These are phyloP conservation scores for Takakia lepidozioides DNA, from an alignment of 225 moss, liverwort and hornwort species.

Conservation along the genomic window DNA sequence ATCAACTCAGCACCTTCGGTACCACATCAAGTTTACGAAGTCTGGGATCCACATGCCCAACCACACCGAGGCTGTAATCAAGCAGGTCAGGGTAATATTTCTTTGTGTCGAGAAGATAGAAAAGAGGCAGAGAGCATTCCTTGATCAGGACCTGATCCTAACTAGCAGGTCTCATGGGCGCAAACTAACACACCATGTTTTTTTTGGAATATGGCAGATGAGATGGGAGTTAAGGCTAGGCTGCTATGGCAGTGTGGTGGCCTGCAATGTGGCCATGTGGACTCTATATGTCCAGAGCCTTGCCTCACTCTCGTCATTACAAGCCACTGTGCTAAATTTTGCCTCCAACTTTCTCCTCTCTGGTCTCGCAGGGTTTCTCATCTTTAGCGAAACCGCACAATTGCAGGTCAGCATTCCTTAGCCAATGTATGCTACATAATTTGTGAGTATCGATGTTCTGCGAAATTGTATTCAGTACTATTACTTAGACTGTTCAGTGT, in stretches of 20 bases:
- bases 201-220: slow-evolving; percentile 15
- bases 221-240: slow-evolving; percentile 57
- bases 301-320: slow-evolving; percentile 57
- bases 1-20: too few relatives aligned
- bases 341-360: slow-evolving; percentile 75
- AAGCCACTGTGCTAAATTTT: slow-evolving; percentile 92
- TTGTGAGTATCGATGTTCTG: too few relatives aligned
- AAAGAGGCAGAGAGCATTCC: too few relatives aligned
- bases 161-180: background rate
- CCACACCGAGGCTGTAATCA: too few relatives aligned
- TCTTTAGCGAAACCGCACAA: slow-evolving; percentile 45
- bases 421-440: background rate
- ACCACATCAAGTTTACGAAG: too few relatives aligned
- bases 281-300: slow-evolving; percentile 77
- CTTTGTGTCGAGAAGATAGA: too few relatives aligned
- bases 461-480: too few relatives aligned
- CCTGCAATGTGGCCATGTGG: slow-evolving; percentile 90
- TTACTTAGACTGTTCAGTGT: too few relatives aligned
- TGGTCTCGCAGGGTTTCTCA: slow-evolving; percentile 51
- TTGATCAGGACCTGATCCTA: too few relatives aligned
- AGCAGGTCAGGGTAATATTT: too few relatives aligned
- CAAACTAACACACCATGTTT: background rate
- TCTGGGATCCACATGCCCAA: too few relatives aligned
- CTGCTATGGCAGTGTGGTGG: slow-evolving; percentile 63
- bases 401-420: slow-evolving; percentile 15